Evolutionary conservation across 768 basidiomycete species (phyloP).

Genomic region (Lactarius trivialis): DNA sequence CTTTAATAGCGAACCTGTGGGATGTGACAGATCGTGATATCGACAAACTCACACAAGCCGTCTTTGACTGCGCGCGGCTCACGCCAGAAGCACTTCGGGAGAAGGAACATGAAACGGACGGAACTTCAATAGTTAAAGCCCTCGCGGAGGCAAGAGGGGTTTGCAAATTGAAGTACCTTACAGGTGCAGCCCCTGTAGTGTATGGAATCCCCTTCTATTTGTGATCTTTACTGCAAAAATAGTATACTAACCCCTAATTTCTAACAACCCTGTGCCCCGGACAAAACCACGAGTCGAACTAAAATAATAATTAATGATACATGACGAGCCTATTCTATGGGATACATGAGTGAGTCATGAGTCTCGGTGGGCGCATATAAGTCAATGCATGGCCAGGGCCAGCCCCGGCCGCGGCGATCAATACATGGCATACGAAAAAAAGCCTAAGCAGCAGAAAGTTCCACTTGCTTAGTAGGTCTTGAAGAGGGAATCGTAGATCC

Average conservation of each 20-base stretch:
- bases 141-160: constrained; percentile 71
- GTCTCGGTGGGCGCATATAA: background rate
- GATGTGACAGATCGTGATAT: constrained; percentile 98
- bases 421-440: too few relatives aligned
- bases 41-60: constrained; percentile 82
- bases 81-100: constrained; percentile 28
- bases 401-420: background rate
- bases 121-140: constrained; percentile 59
- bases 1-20: constrained; percentile 93
- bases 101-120: constrained; percentile 22
- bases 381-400: background rate
- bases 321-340: background rate
- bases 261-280: background rate
- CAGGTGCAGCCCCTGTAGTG: constrained; percentile 90
- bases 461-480: background rate
- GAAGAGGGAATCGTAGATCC: background rate
- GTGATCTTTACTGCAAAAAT: constrained; percentile 24
- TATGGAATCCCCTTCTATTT: constrained; percentile 95
- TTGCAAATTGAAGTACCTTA: constrained; percentile 89
- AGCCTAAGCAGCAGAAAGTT: background rate
- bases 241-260: background rate
- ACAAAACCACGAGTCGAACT: background rate
- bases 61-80: constrained; percentile 68
- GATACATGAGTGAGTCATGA: background rate
- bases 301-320: background rate